Percentiles rank a stretch among this genome's conserved stretches.
phyloP scores from a whole-genome alignment of 2,329 filamentous ascomycete species.

The Graphilbum sp. region DNA sequence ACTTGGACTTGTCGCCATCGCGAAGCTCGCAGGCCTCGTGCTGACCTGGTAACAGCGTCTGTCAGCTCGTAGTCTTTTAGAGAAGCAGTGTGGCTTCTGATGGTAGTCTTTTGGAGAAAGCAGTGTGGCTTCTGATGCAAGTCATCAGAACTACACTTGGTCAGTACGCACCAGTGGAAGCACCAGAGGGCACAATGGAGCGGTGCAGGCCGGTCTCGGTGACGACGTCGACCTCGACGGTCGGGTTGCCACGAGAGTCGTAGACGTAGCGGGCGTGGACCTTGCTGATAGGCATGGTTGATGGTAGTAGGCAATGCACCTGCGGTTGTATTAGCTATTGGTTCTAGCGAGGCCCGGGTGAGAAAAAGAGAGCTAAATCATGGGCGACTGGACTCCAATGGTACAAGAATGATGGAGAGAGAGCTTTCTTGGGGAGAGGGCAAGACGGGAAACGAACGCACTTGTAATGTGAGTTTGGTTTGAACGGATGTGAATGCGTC shows the following conservation, averaged over 20 bases:
- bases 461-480: no score
- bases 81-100: neutral
- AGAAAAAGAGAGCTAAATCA: no score
- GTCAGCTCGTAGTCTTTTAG: neutral
- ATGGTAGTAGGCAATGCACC: constrained; percentile 3
- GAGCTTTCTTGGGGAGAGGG: neutral
- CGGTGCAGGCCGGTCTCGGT: constrained; percentile 94
- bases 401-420: neutral
- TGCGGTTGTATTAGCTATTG: no score
- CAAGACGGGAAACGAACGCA: no score
- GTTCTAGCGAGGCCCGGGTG: no score
- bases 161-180: constrained; percentile 69
- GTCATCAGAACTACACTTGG: no score
- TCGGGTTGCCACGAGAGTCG: constrained; percentile 97
- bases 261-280: constrained; percentile 90
- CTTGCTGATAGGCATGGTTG: constrained; percentile 78
- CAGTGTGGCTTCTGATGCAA: no score
- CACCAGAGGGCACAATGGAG: constrained; percentile 92
- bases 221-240: constrained; percentile 94
- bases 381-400: no score
- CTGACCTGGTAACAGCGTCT: constrained; percentile 53
- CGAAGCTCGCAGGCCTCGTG: constrained; percentile 86
- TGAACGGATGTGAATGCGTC: neutral
- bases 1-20: constrained; percentile 76
- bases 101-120: no score